phyloP scores from a whole-genome alignment of 768 basidiomycete species.

The Phanerochaete carnosa region DNA sequence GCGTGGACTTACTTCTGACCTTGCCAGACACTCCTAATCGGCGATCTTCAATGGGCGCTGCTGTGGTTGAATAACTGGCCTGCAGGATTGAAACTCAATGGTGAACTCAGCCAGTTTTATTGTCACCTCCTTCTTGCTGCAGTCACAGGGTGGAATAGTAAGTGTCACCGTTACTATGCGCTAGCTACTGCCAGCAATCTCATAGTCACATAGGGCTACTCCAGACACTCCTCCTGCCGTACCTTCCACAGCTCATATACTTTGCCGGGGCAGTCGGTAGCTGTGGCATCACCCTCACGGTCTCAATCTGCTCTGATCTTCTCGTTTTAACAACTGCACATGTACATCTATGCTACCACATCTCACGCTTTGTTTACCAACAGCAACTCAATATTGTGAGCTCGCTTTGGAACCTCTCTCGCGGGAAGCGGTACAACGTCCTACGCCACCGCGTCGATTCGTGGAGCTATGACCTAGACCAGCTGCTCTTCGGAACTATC shows the following conservation, averaged over 20 bases:
- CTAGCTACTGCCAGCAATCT: constrained; percentile 5
- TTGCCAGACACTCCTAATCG: background rate
- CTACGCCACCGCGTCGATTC: constrained; percentile 85
- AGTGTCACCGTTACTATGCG: constrained; percentile 23
- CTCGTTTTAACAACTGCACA: constrained; percentile 68
- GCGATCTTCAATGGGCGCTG: constrained; percentile 47
- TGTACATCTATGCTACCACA: constrained; percentile 63
- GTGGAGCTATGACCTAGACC: constrained; percentile 90
- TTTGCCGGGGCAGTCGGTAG: constrained; percentile 27
- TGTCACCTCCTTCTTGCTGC: constrained; percentile 66
- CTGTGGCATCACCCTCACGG: constrained; percentile 58
- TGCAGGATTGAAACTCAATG: constrained; percentile 92
- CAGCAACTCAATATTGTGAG: constrained; percentile 54
- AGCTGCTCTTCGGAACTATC: constrained; percentile 91
- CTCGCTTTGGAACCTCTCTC: constrained; percentile 86
- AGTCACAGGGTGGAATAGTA: constrained; percentile 71
- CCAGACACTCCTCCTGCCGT: constrained; percentile 24
- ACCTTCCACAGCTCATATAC: constrained; percentile 32
- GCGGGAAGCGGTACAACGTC: constrained; percentile 90
- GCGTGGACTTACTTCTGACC: background rate
- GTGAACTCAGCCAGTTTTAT: constrained; percentile 86
- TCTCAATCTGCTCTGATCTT: constrained; percentile 66
- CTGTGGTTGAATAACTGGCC: constrained; percentile 95
- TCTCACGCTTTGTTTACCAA: constrained; percentile 59
- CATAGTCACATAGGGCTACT: constrained; percentile 21